Conservation (phyloP, 805 yeast genomes). For the Kodamaea hsintzibuensis region DNA sequence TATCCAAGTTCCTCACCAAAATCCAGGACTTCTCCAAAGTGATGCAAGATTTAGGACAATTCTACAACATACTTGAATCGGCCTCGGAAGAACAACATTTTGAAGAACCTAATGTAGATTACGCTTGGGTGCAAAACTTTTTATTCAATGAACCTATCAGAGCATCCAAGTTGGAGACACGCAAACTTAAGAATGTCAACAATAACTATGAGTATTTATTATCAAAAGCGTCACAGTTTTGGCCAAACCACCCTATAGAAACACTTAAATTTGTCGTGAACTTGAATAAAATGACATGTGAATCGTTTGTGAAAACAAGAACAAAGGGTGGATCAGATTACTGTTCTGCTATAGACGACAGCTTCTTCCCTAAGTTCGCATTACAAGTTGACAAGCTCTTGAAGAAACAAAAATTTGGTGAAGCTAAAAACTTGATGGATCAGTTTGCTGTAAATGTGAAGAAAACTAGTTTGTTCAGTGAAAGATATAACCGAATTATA, state of each 20-base stretch:
- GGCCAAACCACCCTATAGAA: slow-evolving; percentile 15
- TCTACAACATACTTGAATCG: slow-evolving; percentile 26
- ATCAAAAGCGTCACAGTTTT: slow-evolving; percentile 35
- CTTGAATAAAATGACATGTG: slow-evolving; percentile 42
- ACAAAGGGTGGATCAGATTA: slow-evolving; percentile 23
- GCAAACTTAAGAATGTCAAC: slow-evolving; percentile 30
- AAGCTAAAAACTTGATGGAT: slow-evolving; percentile 41
- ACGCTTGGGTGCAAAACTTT: slow-evolving; percentile 20
- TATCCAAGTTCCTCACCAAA: slow-evolving; percentile 54
- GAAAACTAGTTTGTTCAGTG: slow-evolving; percentile 39
- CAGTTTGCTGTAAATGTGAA: slow-evolving; percentile 35
- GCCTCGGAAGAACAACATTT: slow-evolving; percentile 11
- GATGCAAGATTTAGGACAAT: slow-evolving; percentile 38
- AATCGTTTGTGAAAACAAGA: slow-evolving; percentile 32
- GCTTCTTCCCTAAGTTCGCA: slow-evolving; percentile 42
- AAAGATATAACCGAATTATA: slow-evolving; percentile 34
- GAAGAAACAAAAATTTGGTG: slow-evolving; percentile 30
- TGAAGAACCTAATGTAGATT: slow-evolving; percentile 23
- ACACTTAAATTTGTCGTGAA: slow-evolving; percentile 25
- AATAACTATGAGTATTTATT: slow-evolving; percentile 45
- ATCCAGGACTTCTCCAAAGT: slow-evolving; percentile 40
- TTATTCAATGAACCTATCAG: slow-evolving; percentile 29
- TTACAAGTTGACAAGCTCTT: slow-evolving; percentile 39
- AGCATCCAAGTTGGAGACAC: slow-evolving; percentile 28
- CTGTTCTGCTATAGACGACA: slow-evolving; percentile 23